phyloP scores from a whole-genome alignment of 2,329 filamentous ascomycete species.

The Capronia coronata region DNA sequence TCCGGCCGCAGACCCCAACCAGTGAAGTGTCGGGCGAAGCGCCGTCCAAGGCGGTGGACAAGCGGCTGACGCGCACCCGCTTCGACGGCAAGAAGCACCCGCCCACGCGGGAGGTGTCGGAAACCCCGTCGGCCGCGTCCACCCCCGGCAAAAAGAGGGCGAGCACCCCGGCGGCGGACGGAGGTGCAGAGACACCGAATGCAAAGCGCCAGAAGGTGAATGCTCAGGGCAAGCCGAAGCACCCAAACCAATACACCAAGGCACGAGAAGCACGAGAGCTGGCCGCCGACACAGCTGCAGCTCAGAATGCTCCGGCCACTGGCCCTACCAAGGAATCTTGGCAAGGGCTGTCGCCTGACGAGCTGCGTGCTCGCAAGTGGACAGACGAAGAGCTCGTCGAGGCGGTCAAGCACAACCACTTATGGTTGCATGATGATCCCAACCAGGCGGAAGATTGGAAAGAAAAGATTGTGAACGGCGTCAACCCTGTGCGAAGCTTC shows the following conservation, averaged over 20 bases:
- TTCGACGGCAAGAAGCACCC: slow-evolving; percentile 27
- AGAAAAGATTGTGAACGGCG: slow-evolving; percentile 24
- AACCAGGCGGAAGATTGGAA: slow-evolving; percentile 22
- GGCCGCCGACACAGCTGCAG: slow-evolving; percentile 1
- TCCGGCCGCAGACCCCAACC: slow-evolving; percentile 18
- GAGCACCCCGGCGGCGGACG: slow-evolving; percentile 15
- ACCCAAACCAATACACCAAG: slow-evolving; percentile 27
- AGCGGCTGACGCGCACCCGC: slow-evolving; percentile 23
- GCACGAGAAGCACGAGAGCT: slow-evolving; percentile 20
- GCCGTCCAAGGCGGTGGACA: slow-evolving; percentile 19
- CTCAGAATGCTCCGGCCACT: slow-evolving; percentile 6
- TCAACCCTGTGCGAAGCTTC: slow-evolving; percentile 28
- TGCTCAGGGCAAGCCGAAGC: slow-evolving; percentile 17
- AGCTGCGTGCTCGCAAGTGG: slow-evolving; percentile 22
- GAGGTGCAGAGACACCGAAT: slow-evolving; percentile 18
- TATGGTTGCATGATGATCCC: slow-evolving; percentile 24
- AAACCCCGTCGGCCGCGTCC: slow-evolving; percentile 20
- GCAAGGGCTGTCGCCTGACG: slow-evolving; percentile 15
- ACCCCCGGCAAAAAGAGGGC: slow-evolving; percentile 19
- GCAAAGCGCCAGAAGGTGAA: slow-evolving; percentile 24
- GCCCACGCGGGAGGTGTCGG: slow-evolving; percentile 24
- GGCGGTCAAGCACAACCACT: slow-evolving; percentile 23
- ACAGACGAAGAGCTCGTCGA: slow-evolving; percentile 25
- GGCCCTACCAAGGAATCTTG: slow-evolving; percentile 5
- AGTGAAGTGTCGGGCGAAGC: slow-evolving; percentile 15